Conservation (phyloP, 208 protist genomes). For the Sergeia podlipaevii region DNA sequence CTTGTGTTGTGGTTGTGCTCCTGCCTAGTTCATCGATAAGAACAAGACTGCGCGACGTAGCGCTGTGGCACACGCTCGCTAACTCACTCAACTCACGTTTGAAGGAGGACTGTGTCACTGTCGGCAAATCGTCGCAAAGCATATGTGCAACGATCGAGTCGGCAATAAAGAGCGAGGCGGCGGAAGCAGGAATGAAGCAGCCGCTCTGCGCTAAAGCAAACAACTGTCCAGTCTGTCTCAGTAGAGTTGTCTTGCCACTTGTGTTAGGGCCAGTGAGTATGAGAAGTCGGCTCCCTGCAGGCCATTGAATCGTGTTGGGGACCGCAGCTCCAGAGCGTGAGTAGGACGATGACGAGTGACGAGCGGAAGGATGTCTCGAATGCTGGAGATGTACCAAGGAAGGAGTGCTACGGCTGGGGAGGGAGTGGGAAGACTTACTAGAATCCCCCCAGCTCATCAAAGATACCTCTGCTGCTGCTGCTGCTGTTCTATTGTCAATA, state of each 20-base stretch:
- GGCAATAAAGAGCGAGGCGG: constrained; percentile 48
- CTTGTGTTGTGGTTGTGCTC: constrained; percentile 94
- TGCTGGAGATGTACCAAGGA: too few relatives aligned
- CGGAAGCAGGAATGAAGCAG: constrained; percentile 82
- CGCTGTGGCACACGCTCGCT: constrained; percentile 72
- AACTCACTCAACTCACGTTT: constrained; percentile 63
- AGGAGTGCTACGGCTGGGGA: too few relatives aligned
- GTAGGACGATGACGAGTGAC: background rate
- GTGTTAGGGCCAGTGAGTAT: constrained; percentile 92
- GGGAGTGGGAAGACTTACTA: too few relatives aligned
- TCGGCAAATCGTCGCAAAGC: constrained; percentile 71
- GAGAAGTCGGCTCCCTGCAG: constrained; percentile 33
- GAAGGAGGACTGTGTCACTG: constrained; percentile 58
- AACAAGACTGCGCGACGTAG: constrained; percentile 92
- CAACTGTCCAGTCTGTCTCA: constrained; percentile 87
- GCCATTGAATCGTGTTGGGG: constrained; percentile 30
- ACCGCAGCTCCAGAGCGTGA: too few relatives aligned
- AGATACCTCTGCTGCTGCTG: too few relatives aligned
- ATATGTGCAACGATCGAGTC: constrained; percentile 80
- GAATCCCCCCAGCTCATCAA: too few relatives aligned
- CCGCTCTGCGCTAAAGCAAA: constrained; percentile 91
- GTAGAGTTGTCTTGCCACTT: constrained; percentile 93
- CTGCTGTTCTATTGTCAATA: too few relatives aligned
- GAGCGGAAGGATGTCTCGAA: background rate
- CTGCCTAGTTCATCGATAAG: constrained; percentile 98